Percentiles rank a stretch among this genome's conserved stretches.
These are phyloP conservation scores for Clavulina sp. DNA, from an alignment of 768 basidiomycete species.

Conservation along the genomic window DNA sequence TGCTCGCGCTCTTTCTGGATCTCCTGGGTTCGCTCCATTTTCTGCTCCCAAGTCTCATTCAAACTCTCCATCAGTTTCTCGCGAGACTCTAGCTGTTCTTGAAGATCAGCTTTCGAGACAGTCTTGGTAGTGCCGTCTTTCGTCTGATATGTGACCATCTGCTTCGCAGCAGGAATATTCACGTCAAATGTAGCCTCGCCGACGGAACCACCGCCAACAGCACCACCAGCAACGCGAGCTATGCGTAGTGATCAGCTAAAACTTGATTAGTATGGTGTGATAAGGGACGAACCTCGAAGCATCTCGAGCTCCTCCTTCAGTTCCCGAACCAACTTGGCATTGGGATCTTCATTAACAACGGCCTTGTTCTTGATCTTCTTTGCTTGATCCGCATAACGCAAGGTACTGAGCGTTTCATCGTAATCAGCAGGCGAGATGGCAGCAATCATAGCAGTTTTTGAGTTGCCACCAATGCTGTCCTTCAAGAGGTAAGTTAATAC, in stretches of 20 bases:
- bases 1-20: conserved; percentile 95
- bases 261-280: neutral
- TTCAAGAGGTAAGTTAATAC: conserved; percentile 97
- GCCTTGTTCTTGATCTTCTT: conserved; percentile 99
- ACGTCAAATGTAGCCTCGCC: conserved; percentile 73
- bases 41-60: conserved; percentile 95
- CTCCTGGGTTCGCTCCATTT: conserved; percentile 76
- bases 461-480: conserved; percentile 92
- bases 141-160: conserved; percentile 86
- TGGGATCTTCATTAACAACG: conserved; percentile 98
- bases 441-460: conserved; percentile 98
- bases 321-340: conserved; percentile 94
- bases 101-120: conserved; percentile 91
- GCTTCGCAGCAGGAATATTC: conserved; percentile 77
- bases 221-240: conserved; percentile 60
- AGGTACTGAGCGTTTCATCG: conserved; percentile 89
- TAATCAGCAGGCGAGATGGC: conserved; percentile 98
- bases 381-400: conserved; percentile 92
- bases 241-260: neutral
- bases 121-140: conserved; percentile 90
- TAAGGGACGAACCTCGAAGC: conserved; percentile 46
- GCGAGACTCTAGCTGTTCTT: conserved; percentile 89
- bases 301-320: conserved; percentile 95
- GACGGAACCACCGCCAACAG: conserved; percentile 8
- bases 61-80: conserved; percentile 89